phyloP scores from a whole-genome alignment of 192 early-diverging fungal genomes.

The Dimargaris xerosporica region DNA sequence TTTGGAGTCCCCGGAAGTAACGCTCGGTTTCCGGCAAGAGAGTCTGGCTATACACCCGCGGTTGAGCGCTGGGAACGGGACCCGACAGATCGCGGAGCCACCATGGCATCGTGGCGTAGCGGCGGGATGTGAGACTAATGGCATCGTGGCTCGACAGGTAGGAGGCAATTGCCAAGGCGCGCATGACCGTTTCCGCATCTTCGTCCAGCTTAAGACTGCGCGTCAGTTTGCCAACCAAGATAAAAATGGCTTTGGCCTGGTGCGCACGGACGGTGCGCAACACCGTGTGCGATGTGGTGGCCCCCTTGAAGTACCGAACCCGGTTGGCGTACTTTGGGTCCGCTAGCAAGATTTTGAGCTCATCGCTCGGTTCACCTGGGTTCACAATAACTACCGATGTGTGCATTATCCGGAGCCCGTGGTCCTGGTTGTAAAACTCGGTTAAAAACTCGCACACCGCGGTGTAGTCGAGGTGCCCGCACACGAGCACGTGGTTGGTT shows the following conservation, averaged over 20 bases:
- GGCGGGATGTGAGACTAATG: background rate
- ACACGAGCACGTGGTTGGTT: constrained; percentile 22
- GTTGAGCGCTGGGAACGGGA: constrained; percentile 18
- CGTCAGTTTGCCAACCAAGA: constrained; percentile 22
- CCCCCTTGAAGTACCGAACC: constrained; percentile 21
- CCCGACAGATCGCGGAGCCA: no score
- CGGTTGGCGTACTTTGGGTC: constrained; percentile 25
- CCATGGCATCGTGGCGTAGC: no score
- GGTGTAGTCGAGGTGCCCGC: constrained; percentile 23
- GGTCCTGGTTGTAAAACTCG: constrained; percentile 31
- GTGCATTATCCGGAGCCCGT: constrained; percentile 25
- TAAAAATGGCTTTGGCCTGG: constrained; percentile 28
- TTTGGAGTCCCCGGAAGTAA: constrained; percentile 24
- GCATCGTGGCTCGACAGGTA: background rate
- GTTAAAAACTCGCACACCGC: constrained; percentile 24
- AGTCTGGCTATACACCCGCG: constrained; percentile 27
- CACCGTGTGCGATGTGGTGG: constrained; percentile 22
- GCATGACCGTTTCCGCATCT: constrained; percentile 26
- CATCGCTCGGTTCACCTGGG: constrained; percentile 21
- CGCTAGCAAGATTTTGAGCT: constrained; percentile 22
- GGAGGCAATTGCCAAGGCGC: constrained; percentile 16
- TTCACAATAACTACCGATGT: constrained; percentile 25
- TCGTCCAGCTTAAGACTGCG: constrained; percentile 19
- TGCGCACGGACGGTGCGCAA: constrained; percentile 22
- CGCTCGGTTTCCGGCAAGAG: constrained; percentile 22